Conservation (phyloP, 805 yeast species). For the Wilhelminamyces savonicus region DNA sequence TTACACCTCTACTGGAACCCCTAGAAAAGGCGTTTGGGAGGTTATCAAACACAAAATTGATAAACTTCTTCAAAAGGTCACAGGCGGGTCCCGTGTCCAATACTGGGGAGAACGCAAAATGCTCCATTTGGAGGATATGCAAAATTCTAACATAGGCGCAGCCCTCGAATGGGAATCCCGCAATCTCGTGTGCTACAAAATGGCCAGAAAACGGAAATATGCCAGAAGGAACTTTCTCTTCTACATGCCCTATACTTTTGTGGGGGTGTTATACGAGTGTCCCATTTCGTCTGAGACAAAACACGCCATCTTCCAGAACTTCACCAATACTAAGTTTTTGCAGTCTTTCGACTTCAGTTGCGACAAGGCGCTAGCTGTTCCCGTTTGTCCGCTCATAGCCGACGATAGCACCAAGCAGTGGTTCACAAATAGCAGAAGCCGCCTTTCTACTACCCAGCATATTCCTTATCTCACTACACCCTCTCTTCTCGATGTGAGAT, state of each 20-base stretch:
- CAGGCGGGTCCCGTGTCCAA: no score
- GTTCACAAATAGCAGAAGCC: constrained; percentile 24
- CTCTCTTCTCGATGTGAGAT: constrained; percentile 28
- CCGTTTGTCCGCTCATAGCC: constrained; percentile 54
- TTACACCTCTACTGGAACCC: no score
- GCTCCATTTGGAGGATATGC: no score
- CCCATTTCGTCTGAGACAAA: constrained; percentile 25
- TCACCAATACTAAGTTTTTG: constrained; percentile 6
- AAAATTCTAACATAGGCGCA: neutral
- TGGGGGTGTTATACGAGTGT: constrained; percentile 62
- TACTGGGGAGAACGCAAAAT: no score
- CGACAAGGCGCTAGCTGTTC: constrained; percentile 27
- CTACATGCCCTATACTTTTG: constrained; percentile 50
- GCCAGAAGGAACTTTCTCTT: constrained; percentile 38
- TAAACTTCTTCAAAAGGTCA: no score
- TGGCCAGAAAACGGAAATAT: constrained; percentile 51
- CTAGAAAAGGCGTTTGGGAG: no score
- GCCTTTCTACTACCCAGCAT: constrained; percentile 31
- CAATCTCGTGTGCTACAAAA: constrained; percentile 57
- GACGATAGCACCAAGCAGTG: constrained; percentile 46
- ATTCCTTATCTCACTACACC: constrained; percentile 59
- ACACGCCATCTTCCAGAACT: constrained; percentile 10
- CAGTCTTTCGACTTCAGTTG: constrained; percentile 25
- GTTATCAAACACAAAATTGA: no score
- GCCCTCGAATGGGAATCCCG: constrained; percentile 1